Base-by-base conservation (phyloP, 257 asterid species). In the Scutellaria baicalensis region DNA sequence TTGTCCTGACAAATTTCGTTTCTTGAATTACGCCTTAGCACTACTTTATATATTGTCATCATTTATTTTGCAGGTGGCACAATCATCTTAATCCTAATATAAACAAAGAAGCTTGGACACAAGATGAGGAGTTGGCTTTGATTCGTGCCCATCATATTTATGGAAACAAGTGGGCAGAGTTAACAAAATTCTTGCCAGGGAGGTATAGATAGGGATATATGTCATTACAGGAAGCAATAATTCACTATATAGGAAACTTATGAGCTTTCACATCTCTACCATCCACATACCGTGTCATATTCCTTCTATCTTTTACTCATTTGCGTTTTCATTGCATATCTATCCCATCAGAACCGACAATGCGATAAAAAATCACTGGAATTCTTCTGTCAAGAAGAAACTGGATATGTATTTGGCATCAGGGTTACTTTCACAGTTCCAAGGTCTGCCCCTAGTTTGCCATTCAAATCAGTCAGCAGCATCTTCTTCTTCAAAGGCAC, bases 131-230 rank as follows among this genome's bases (percentile, higher is more conserved):
- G 77, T 76, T 92, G 81, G 86, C 95, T 72, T 76, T 92, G 65
- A 82, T 92, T 74, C 92, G 78, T 72, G 97, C 96, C 66, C 97
- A 92, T 76, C 93, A 84, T 70, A 81, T 82, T 69, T 83, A 84
- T 54, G 97, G 97, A 75, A 91, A 91, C 90, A 91, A 91, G 77
- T 91, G 97, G 97, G 97, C 97, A 4, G 97, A 89, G 88, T 80
- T 92, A 75, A 87, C 95, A 0, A 89, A 92, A 76, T 82, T 83
- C 76, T 86, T 92, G 80, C 96, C 97, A 47, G 97, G 97, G 70
- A 92, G 97, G 97, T 92, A 85, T 58, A 40, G 11, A 85, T 58
- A 44, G 9, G 21, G 66, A 59, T 56, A 62, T 64, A 59, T 55
- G 50, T 55, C 43, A 33, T 60, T 50, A 21, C 64, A 43, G 40